phyloP scores from a whole-genome alignment of 768 basidiomycete genomes.

The Rhizopogon vesiculosus region DNA sequence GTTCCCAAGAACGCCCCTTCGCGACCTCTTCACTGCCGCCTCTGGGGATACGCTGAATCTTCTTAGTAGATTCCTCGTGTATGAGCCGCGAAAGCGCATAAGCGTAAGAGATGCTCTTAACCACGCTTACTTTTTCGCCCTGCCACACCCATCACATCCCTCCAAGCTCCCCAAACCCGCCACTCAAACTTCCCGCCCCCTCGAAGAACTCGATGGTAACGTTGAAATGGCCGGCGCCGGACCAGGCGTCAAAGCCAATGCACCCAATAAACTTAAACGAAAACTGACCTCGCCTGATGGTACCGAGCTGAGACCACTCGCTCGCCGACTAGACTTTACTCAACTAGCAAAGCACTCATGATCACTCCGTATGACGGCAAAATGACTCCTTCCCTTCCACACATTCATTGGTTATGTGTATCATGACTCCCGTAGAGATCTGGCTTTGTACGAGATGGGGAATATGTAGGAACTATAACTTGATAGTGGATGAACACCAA shows the following conservation, averaged over 20 bases:
- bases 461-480: neutral
- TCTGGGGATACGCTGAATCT: constrained; percentile 82
- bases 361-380: neutral
- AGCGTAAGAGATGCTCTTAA: constrained; percentile 75
- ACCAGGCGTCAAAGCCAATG: constrained; percentile 46
- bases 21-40: constrained; percentile 89
- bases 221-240: constrained; percentile 48
- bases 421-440: neutral
- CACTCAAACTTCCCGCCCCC: constrained; percentile 46
- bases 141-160: constrained; percentile 86
- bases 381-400: neutral
- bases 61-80: constrained; percentile 71
- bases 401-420: neutral
- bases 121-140: constrained; percentile 83
- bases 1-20: constrained; percentile 77
- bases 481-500: neutral
- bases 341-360: constrained; percentile 23
- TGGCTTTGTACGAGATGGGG: neutral
- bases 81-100: constrained; percentile 82
- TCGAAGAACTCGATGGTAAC: constrained; percentile 78
- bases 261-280: constrained; percentile 59
- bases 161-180: constrained; percentile 79
- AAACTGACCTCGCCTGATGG: constrained; percentile 56
- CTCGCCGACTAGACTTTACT: constrained; percentile 70
- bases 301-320: constrained; percentile 54